Evolutionary conservation across 1,284 basidiomycete species (phyloP), one percentile per base, ranked within the genome.

Genomic region (Dichomitus squalens): DNA sequence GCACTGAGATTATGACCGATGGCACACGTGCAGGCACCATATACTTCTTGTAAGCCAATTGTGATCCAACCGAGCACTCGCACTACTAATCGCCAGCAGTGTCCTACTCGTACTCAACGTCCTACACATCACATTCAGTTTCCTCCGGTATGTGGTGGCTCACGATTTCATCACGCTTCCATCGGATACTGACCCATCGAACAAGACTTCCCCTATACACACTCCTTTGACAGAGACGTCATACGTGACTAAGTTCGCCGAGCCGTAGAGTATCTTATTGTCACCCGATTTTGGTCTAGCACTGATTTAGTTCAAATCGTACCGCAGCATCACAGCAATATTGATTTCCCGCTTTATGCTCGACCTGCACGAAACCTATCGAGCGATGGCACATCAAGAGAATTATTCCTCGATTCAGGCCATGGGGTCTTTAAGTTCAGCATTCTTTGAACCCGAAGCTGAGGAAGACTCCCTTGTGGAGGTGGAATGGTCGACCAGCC

Each of bases 101-200:
- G 29, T 29, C 23, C 23, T 44, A n/a, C 14, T 44, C 25, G 41
- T 44, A 14, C n/a, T 44, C 21, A 44, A 44, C 18, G 11, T 29
- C 12, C 41, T 44, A 16, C 41, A 44, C 18, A 44, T 29, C 14
- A 3, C 29, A 29, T 44, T 44, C 27, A 29, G 3, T 1, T 44
- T 44, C 16, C 16, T 44, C 41, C 41, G 25, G 25, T 23, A 27
- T 7, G 18, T 23, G 8, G 2, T 18, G 4, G 4, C 18, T 29
- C n/a, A 0, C 7, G 0, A n/a, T 7, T 25, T 0, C n/a, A n/a
- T n/a, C n/a, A 29, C 4, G 4, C 7, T 2, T 14, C 8, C 2
- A 8, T 44, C 25, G 16, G 16, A 18, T 44, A 27, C 41, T 44
- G 16, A 44, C 8, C 3, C 4, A 12, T 27, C 1, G 14, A 16